phyloP scores from a whole-genome alignment of 2,329 filamentous ascomycete species.

The Pyrenophora tritici-repentis region DNA sequence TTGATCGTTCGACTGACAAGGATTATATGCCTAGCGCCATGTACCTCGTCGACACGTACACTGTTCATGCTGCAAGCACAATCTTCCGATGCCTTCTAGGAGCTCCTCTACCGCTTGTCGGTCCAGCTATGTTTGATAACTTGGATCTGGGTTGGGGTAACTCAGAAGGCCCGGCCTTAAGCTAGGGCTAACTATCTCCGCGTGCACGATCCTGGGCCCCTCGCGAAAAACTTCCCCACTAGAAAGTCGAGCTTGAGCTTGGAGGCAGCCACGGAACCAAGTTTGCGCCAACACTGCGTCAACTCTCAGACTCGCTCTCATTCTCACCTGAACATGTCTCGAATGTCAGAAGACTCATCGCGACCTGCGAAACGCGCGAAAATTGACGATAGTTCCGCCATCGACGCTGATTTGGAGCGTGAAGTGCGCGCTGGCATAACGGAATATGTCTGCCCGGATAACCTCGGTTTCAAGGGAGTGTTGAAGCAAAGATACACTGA shows the following conservation, averaged over 20 bases:
- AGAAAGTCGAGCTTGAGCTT: conserved; percentile 11
- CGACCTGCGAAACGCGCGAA: conserved; percentile 42
- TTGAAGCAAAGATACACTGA: conserved; percentile 83
- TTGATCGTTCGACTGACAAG: conserved; percentile 36
- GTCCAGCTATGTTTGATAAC: conserved; percentile 61
- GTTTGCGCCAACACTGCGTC: background rate
- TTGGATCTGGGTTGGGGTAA: conserved; percentile 66
- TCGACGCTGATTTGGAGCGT: conserved; percentile 43
- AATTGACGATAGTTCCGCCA: conserved; percentile 30
- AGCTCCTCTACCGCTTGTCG: conserved; percentile 62
- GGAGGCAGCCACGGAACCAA: background rate
- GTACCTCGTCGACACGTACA: conserved; percentile 66
- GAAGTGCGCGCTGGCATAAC: conserved; percentile 63
- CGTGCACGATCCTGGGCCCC: conserved; percentile 21
- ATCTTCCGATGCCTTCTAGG: conserved; percentile 62
- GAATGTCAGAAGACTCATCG: conserved; percentile 18
- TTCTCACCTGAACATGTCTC: conserved; percentile 17
- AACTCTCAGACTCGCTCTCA: conserved; percentile 1
- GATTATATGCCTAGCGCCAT: too few relatives aligned
- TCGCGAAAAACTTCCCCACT: conserved; percentile 38
- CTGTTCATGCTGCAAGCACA: conserved; percentile 62
- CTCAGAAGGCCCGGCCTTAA: conserved; percentile 24
- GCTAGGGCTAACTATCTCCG: conserved; percentile 1
- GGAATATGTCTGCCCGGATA: conserved; percentile 63
- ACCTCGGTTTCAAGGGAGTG: conserved; percentile 65